These are phyloP conservation scores for Nakazawaea laoshanensis DNA, from an alignment of 805 yeast genomes.

Conservation along the genomic window DNA sequence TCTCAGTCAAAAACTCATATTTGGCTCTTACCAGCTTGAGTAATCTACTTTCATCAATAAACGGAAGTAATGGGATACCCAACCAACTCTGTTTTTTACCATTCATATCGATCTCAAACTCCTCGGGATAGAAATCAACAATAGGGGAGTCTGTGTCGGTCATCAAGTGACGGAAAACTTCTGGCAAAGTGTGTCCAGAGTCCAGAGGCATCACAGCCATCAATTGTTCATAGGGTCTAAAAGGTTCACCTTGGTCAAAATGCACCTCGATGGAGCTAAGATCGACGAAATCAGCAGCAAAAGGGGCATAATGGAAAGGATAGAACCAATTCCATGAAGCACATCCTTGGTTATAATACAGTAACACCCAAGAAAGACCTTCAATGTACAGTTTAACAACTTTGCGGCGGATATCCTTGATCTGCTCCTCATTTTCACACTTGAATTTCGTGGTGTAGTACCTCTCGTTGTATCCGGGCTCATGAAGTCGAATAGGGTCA, in stretches of 20 bases:
- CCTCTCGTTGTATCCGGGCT: conserved; percentile 78
- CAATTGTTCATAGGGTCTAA: conserved; percentile 84
- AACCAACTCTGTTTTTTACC: conserved; percentile 95
- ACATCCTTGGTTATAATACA: conserved; percentile 95
- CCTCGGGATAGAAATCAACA: conserved; percentile 84
- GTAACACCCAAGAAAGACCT: conserved; percentile 94
- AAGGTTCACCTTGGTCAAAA: conserved; percentile 69
- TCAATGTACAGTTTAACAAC: conserved; percentile 75
- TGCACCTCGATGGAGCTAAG: conserved; percentile 42
- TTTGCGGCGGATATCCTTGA: conserved; percentile 42
- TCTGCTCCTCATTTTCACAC: conserved; percentile 42
- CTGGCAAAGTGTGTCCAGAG: conserved; percentile 79
- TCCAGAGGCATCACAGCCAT: conserved; percentile 96
- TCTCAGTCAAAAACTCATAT: conserved; percentile 55
- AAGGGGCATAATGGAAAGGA: conserved; percentile 97
- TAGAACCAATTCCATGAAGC: conserved; percentile 98
- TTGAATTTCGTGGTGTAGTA: conserved; percentile 75
- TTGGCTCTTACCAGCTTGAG: conserved; percentile 56
- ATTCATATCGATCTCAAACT: conserved; percentile 88
- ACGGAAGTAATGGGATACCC: conserved; percentile 84
- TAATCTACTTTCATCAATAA: conserved; percentile 77
- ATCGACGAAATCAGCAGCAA: conserved; percentile 77
- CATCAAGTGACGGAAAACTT: conserved; percentile 76
- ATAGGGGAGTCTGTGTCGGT: conserved; percentile 70
- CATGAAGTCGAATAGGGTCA: conserved; percentile 63